These are phyloP conservation scores for Fusarium sp. DNA, from an alignment of 2,329 filamentous ascomycete species.

Conservation along the genomic window DNA sequence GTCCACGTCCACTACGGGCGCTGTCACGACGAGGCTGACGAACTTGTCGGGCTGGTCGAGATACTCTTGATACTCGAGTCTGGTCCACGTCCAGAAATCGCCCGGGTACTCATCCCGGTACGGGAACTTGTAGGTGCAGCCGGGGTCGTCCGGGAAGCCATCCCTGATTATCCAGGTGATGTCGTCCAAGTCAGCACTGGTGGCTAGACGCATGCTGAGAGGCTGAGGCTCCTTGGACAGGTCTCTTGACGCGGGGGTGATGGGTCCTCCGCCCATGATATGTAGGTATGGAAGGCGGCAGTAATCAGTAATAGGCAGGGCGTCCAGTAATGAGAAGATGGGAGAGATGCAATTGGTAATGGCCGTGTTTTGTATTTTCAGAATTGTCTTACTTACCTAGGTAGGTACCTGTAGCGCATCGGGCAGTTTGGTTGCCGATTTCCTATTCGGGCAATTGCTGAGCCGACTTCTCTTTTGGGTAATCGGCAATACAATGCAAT, in stretches of 20 bases:
- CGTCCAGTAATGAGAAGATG: not conserved
- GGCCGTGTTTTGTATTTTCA: too few species aligned
- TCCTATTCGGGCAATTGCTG: too few species aligned
- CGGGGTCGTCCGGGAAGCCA: not conserved
- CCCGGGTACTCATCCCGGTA: not conserved
- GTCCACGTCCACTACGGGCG: not conserved
- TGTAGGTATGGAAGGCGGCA: not conserved
- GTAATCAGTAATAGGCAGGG: not conserved
- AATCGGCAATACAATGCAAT: too few species aligned
- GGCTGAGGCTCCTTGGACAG: not conserved
- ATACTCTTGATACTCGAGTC: slow-evolving; percentile 15
- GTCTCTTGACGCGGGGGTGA: not conserved
- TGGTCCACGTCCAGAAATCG: slow-evolving; percentile 21
- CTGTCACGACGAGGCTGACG: not conserved
- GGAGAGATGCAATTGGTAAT: not conserved
- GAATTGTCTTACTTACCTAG: too few species aligned
- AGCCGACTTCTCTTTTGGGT: too few species aligned
- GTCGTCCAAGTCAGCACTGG: not conserved
- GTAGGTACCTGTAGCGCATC: too few species aligned
- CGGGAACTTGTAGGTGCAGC: slow-evolving; percentile 1
- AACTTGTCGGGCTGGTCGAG: slow-evolving; percentile 11
- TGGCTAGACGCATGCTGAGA: not conserved
- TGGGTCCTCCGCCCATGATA: slow-evolving; percentile 2
- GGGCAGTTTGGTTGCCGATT: too few species aligned
- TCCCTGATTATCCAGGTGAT: slow-evolving; percentile 1